phyloP scores from a whole-genome alignment of 148 eudicot species.

The Rhododendron griersonianum region DNA sequence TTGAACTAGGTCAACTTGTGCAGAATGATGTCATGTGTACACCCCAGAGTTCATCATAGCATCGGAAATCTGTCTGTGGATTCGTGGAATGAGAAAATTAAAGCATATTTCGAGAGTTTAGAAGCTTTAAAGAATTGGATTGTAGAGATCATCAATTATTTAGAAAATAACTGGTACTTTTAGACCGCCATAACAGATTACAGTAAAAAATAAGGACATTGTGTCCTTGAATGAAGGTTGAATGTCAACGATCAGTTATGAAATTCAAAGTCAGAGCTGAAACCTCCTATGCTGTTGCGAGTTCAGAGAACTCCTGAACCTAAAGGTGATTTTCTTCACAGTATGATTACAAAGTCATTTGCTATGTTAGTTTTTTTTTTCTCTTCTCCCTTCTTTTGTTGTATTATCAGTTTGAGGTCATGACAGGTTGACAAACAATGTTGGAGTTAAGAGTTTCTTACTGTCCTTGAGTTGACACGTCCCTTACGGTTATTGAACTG shows the following conservation, averaged over 20 bases:
- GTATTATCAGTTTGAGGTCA: neutral
- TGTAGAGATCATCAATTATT: too few relatives aligned
- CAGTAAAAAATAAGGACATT: too few relatives aligned
- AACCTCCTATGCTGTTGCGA: neutral
- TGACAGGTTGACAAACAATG: neutral
- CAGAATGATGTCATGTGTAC: too few relatives aligned
- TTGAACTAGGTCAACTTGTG: too few relatives aligned
- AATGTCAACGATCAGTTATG: neutral
- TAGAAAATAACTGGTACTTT: too few relatives aligned
- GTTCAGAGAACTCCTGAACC: neutral
- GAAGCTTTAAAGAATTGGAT: too few relatives aligned
- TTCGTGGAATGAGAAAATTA: too few relatives aligned
- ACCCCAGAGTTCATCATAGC: too few relatives aligned
- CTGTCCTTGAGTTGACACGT: neutral
- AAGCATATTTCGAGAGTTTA: too few relatives aligned
- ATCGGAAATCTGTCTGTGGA: too few relatives aligned
- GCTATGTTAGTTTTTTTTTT: neutral
- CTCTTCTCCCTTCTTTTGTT: neutral
- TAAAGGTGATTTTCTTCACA: neutral
- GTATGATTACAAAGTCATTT: neutral
- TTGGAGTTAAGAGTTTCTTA: neutral
- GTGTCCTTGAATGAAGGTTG: neutral
- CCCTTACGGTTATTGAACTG: neutral
- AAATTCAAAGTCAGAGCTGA: slow-evolving; percentile 2
- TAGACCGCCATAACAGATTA: too few relatives aligned